These are phyloP conservation scores for Eucalyptus camaldulensis DNA, from an alignment of 345 rosid species.

Conservation along the genomic window DNA sequence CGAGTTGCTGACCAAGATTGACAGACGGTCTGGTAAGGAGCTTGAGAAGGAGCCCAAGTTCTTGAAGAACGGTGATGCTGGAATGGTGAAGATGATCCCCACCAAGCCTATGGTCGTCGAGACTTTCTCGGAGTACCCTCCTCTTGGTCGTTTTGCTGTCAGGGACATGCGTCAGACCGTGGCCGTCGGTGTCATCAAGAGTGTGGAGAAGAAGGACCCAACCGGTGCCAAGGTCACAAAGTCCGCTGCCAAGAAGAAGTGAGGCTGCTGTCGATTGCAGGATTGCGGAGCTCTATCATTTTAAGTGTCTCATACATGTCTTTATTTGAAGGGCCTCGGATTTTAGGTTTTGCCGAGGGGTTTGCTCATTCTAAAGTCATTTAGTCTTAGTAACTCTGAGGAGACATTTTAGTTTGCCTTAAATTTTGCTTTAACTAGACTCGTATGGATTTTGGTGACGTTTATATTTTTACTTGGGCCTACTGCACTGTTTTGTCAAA, in stretches of 20 bases:
- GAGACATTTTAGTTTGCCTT: background rate
- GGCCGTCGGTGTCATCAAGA: slow-evolving; percentile 16
- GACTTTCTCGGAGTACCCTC: slow-evolving; percentile 14
- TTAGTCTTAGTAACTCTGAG: background rate
- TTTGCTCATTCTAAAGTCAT: background rate
- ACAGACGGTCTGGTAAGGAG: slow-evolving; percentile 22
- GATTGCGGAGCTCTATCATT: background rate
- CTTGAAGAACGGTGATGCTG: slow-evolving; percentile 26
- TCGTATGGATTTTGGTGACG: background rate
- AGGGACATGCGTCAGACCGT: slow-evolving; percentile 24
- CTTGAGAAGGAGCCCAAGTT: slow-evolving; percentile 29
- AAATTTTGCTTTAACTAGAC: background rate
- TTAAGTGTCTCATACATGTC: background rate
- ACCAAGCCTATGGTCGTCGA: slow-evolving; percentile 16
- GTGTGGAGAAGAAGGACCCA: slow-evolving; percentile 19
- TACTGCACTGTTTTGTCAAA: background rate
- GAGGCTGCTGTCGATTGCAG: background rate
- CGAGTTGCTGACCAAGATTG: slow-evolving; percentile 18
- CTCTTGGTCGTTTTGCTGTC: slow-evolving; percentile 22
- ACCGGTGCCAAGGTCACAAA: slow-evolving; percentile 18
- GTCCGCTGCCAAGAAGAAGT: slow-evolving; percentile 6
- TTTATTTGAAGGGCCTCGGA: background rate
- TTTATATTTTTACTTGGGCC: background rate
- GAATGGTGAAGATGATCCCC: slow-evolving; percentile 16
- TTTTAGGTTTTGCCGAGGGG: background rate